Base-by-base conservation (phyloP, 805 yeast species). In the Komagataella mondaviorum region DNA sequence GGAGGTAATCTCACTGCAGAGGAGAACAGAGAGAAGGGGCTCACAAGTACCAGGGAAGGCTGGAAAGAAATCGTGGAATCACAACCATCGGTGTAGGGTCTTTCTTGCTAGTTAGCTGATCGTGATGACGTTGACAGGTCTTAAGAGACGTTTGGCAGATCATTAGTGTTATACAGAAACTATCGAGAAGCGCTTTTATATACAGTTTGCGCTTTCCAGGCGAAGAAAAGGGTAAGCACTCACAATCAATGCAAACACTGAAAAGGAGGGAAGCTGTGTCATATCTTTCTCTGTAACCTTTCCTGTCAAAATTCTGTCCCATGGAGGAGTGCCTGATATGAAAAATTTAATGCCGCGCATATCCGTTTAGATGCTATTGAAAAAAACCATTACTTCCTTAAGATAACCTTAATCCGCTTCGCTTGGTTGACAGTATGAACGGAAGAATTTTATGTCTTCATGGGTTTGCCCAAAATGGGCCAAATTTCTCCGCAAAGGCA, bases 391-490 rank as follows among this genome's bases (percentile, higher is more conserved):
- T 20, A 20, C 20, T 20, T 20, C 20, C 20, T 2, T 20, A 2
- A 20, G 20, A 20, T 20, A 20, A 20, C 3, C 20, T 20, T 20
- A 20, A 20, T 18, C 30, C 30, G 46, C 47, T 44, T 46, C 46
- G 6, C 23, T 39, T 30, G 6, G 16, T 39, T 30, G 44, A 49
- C 23, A 24, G 14, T 20, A 50, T 61, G 39, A 64, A 59, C 49
- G 70, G 70, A 36, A 81, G 81, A 57, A 72, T 91, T 23, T 71
- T 91, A n/a, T 91, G 93, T 66, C 70, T 93, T 24, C 99, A 91
- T 57, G 98, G 99, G 0, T 89, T 82, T 65, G 80, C 90, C 14
- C 96, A 91, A 71, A 84, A 82, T 55, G 91, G 91, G 6, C 75
- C 83, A 46, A 74, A 83, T 12, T 91, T 91, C 67, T 84, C 95